Conservation (phyloP, 305 asterid genomes). For the Withania somnifera region DNA sequence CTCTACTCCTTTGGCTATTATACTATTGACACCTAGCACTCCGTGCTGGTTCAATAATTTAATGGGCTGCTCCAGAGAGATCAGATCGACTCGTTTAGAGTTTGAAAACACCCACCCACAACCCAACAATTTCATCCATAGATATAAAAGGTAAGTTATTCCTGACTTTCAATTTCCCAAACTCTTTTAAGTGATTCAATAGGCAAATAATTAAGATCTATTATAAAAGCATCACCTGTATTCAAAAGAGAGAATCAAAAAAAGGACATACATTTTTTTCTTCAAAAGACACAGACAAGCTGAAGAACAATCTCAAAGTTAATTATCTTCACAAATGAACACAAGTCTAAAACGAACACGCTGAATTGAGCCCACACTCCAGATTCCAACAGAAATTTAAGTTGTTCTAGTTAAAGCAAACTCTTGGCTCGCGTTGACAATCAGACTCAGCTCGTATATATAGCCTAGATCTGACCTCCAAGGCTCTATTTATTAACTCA, state of each 20-base stretch:
- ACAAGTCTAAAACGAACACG: background rate
- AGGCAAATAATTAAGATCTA: background rate
- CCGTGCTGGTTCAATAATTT: background rate
- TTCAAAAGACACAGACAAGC: background rate
- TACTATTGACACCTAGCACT: background rate
- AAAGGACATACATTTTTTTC: too few relatives aligned
- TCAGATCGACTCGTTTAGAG: background rate
- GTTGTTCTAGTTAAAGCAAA: background rate
- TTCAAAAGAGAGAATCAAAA: background rate
- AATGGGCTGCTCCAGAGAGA: background rate
- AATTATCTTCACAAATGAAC: background rate
- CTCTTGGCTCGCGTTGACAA: background rate
- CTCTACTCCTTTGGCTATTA: background rate
- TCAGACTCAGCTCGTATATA: background rate
- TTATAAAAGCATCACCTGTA: background rate
- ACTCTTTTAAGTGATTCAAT: background rate
- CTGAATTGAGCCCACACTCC: background rate
- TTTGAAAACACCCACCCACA: background rate
- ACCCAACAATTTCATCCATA: background rate
- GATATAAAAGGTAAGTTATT: background rate
- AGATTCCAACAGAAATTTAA: background rate
- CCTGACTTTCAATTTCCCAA: background rate
- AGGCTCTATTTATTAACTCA: background rate
- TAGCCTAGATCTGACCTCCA: background rate
- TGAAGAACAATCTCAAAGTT: background rate